Conservation (phyloP, 495 filamentous ascomycete species). For the Penicillium atrosanguineum region DNA sequence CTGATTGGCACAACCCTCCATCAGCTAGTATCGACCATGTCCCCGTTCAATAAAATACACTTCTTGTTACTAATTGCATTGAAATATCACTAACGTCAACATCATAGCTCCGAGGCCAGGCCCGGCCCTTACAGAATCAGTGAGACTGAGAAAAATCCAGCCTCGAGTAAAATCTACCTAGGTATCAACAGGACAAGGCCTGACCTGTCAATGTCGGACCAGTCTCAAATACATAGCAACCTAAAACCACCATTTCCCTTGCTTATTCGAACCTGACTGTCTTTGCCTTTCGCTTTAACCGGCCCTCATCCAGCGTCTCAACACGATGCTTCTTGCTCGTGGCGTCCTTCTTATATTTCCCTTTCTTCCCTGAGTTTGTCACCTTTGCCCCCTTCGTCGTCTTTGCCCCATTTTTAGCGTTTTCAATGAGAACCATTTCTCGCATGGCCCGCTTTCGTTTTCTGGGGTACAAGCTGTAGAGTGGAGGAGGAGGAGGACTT, state of each 20-base stretch:
- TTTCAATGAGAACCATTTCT: not conserved
- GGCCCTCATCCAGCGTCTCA: not conserved
- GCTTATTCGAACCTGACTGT: not conserved
- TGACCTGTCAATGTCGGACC: no score
- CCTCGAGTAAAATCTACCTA: no score
- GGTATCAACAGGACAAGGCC: no score
- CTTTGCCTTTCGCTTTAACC: not conserved
- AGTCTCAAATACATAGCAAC: no score
- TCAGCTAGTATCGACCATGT: conserved; percentile 12
- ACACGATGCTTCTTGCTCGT: not conserved
- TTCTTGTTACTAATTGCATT: not conserved
- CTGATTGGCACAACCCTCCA: conserved; percentile 13
- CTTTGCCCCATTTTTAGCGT: not conserved
- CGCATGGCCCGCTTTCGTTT: not conserved
- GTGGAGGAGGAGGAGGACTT: no score
- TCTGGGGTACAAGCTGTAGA: not conserved
- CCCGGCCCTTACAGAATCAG: not conserved
- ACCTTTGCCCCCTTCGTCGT: not conserved
- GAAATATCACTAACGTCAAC: not conserved
- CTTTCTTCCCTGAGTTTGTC: no score
- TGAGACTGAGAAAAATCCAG: not conserved
- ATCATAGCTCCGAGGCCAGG: no score
- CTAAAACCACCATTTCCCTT: no score
- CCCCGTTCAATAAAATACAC: not conserved
- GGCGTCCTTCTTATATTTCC: not conserved